Percentiles rank a stretch among this genome's conserved stretches.
Evolutionary conservation across 2,329 filamentous ascomycete genomes (phyloP).

Genomic region (Teratosphaeria epicoccoides): DNA sequence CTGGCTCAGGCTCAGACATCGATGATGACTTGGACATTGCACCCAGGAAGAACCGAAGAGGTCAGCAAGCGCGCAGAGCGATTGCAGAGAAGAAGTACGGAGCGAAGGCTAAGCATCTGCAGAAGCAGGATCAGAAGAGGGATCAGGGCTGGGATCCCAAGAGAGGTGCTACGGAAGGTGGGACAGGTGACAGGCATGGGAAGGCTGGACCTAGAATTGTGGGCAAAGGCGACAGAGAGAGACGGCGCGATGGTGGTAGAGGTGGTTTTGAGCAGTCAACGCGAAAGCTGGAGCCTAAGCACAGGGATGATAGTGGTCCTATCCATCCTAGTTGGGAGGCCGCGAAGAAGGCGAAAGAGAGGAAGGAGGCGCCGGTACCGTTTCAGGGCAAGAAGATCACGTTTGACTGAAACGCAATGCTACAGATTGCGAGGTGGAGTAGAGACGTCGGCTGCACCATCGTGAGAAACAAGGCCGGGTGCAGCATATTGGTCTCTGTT

Average conservation of each 20-base stretch:
- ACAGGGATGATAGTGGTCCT: slow-evolving; percentile 40
- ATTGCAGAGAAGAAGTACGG: slow-evolving; percentile 77
- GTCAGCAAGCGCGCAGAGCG: slow-evolving; percentile 65
- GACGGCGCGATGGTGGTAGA: slow-evolving; percentile 9
- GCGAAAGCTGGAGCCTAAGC: slow-evolving; percentile 19
- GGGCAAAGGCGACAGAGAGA: slow-evolving; percentile 11
- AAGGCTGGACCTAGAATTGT: neutral
- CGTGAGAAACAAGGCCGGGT: too few species aligned
- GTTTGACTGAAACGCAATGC: slow-evolving; percentile 53
- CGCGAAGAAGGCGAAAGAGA: slow-evolving; percentile 49
- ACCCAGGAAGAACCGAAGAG: slow-evolving; percentile 60
- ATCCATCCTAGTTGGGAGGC: slow-evolving; percentile 58
- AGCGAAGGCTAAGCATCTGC: slow-evolving; percentile 55
- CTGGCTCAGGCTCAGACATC: slow-evolving; percentile 62
- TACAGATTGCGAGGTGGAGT: too few species aligned
- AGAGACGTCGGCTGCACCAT: too few species aligned
- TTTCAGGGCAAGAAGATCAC: slow-evolving; percentile 53
- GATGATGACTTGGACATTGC: slow-evolving; percentile 45
- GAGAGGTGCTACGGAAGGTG: slow-evolving; percentile 38
- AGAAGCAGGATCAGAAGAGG: slow-evolving; percentile 34
- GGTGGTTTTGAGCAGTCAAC: neutral
- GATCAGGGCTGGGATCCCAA: slow-evolving; percentile 50
- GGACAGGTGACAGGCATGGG: neutral
- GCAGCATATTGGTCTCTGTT: too few species aligned
- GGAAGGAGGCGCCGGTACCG: slow-evolving; percentile 30